Conservation (phyloP, 2,329 filamentous ascomycete species). For the Juglanconis oblonga region DNA sequence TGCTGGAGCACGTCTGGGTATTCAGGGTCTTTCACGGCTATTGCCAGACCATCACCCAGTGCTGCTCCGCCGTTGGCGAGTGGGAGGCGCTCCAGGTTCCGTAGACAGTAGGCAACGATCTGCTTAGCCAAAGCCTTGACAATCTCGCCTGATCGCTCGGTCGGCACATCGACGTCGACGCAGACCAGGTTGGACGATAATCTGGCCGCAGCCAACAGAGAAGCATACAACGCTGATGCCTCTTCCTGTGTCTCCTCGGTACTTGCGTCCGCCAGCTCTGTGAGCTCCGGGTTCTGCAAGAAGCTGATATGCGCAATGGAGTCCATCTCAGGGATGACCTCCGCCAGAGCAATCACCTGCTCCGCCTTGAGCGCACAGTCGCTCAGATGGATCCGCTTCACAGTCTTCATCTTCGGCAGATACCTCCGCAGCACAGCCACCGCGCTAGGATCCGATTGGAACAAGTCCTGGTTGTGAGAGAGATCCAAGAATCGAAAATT, state of each 20-base stretch:
- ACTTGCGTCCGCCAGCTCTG: slow-evolving; percentile 68
- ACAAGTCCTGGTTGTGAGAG: slow-evolving; percentile 82
- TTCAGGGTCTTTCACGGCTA: slow-evolving; percentile 29
- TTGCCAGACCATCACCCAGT: slow-evolving; percentile 34
- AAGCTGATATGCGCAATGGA: slow-evolving; percentile 83
- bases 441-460: slow-evolving; percentile 70
- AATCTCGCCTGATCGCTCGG: slow-evolving; percentile 77
- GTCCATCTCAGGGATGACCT: slow-evolving; percentile 81
- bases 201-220: slow-evolving; percentile 81
- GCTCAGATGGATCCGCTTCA: slow-evolving; percentile 83
- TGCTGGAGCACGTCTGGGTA: slow-evolving; percentile 83
- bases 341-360: slow-evolving; percentile 86
- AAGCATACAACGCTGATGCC: slow-evolving; percentile 89
- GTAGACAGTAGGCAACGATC: slow-evolving; percentile 89
- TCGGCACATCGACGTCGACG: slow-evolving; percentile 87
- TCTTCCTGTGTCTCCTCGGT: slow-evolving; percentile 85
- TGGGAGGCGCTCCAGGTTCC: slow-evolving; percentile 81
- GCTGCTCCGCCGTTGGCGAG: slow-evolving; percentile 50
- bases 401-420: slow-evolving; percentile 70
- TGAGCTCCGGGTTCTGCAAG: slow-evolving; percentile 73
- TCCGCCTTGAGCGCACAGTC: slow-evolving; percentile 82
- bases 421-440: slow-evolving; percentile 74
- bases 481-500: slow-evolving; percentile 87
- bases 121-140: slow-evolving; percentile 91
- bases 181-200: slow-evolving; percentile 82